Conservation (phyloP, 441 rosid species). For the Dalechampia spathulata region DNA sequence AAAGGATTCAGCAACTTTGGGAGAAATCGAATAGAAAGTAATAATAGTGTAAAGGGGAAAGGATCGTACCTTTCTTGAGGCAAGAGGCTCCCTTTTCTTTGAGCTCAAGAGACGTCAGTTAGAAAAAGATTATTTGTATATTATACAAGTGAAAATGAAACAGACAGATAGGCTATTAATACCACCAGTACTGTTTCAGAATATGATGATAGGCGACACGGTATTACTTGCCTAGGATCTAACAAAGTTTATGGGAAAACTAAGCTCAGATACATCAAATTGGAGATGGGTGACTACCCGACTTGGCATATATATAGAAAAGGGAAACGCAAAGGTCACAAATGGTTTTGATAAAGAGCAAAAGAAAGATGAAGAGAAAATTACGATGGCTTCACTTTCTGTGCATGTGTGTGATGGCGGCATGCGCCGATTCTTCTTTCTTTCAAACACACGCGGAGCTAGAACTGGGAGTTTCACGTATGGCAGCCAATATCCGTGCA, state of each 20-base stretch:
- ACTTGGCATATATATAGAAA: too few species aligned
- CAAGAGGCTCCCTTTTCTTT: conserved; percentile 26
- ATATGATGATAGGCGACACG: too few species aligned
- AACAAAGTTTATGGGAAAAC: too few species aligned
- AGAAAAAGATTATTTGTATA: too few species aligned
- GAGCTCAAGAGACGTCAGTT: conserved; percentile 23
- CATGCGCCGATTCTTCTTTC: too few species aligned
- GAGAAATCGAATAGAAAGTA: not conserved
- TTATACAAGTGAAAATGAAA: not conserved
- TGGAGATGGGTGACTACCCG: too few species aligned
- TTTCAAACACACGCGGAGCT: too few species aligned
- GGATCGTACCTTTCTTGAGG: conserved; percentile 5
- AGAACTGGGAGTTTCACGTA: too few species aligned
- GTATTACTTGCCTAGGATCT: too few species aligned
- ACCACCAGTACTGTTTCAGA: too few species aligned
- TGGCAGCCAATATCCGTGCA: too few species aligned
- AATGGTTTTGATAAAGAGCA: not conserved
- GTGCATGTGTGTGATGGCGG: not conserved
- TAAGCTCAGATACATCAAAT: too few species aligned
- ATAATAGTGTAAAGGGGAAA: not conserved
- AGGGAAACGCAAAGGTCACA: not conserved
- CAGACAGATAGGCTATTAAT: not conserved
- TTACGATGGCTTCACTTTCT: not conserved
- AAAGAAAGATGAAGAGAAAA: not conserved
- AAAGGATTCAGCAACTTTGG: not conserved